These are phyloP conservation scores for Sedum album DNA, from an alignment of 164 flowering plant genomes.

Conservation along the genomic window DNA sequence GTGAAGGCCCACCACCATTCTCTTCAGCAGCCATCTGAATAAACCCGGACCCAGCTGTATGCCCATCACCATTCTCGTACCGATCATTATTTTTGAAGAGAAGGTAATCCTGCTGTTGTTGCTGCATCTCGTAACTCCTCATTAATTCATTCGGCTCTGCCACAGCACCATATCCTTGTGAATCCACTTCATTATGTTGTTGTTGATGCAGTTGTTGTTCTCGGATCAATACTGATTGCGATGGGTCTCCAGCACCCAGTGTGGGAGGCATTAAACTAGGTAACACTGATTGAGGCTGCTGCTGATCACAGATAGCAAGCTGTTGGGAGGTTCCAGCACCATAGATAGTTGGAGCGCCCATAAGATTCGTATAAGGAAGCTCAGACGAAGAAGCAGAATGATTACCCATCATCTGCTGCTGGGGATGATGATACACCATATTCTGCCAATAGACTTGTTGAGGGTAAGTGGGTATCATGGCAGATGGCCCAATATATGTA, in stretches of 20 bases:
- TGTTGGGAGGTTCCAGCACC: conserved; percentile 3
- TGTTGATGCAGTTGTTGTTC: conserved; percentile 8
- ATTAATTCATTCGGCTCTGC: background rate
- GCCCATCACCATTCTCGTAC: background rate
- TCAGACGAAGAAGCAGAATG: background rate
- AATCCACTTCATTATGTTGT: conserved; percentile 1
- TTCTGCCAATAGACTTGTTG: conserved; percentile 6
- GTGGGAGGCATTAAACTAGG: conserved; percentile 6
- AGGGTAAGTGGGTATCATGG: background rate
- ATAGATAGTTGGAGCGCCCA: background rate
- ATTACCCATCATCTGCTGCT: conserved; percentile 3
- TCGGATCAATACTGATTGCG: conserved; percentile 1
- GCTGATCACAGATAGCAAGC: conserved; percentile 7
- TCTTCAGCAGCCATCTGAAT: conserved; percentile 4
- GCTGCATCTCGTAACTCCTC: background rate
- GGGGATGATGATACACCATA: background rate
- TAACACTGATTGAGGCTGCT: background rate
- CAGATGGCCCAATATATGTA: background rate
- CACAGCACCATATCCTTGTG: conserved; percentile 8
- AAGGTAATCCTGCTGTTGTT: conserved; percentile 3
- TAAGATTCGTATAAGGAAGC: background rate
- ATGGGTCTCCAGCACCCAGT: background rate
- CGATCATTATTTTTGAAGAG: background rate
- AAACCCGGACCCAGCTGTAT: background rate
- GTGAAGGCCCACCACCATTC: background rate